Evolutionary conservation across 805 yeast genomes (phyloP).

Genomic region (Tetrapisispora iriomotensis): DNA sequence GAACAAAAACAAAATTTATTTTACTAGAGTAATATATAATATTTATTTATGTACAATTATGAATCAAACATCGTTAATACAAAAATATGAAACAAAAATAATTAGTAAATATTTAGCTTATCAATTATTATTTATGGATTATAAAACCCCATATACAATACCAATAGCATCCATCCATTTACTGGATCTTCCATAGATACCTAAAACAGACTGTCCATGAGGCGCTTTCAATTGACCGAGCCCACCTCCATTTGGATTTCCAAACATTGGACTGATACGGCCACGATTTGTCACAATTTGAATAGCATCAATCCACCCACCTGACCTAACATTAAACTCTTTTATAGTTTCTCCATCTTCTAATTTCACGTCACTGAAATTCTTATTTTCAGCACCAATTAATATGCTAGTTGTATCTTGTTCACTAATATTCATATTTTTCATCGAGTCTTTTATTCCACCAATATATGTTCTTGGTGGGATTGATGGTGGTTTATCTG

Average conservation of each 20-base stretch:
- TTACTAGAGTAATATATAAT: not conserved
- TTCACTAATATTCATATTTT: slow-evolving; percentile 9
- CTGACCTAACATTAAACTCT: slow-evolving; percentile 58
- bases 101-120: not conserved
- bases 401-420: slow-evolving; percentile 9
- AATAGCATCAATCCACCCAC: slow-evolving; percentile 85
- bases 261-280: slow-evolving; percentile 46
- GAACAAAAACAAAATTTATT: not conserved
- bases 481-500: slow-evolving; percentile 31
- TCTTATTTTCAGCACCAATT: slow-evolving; percentile 45
- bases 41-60: not conserved
- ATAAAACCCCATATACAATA: slow-evolving; percentile 38
- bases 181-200: slow-evolving; percentile 60
- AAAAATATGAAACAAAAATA: not conserved
- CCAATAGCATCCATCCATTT: slow-evolving; percentile 72
- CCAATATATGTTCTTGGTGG: slow-evolving; percentile 39
- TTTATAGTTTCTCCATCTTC: slow-evolving; percentile 47
- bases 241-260: slow-evolving; percentile 63
- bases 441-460: slow-evolving; percentile 21
- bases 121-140: not conserved
- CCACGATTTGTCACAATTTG: slow-evolving; percentile 58
- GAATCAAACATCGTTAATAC: not conserved
- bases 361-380: slow-evolving; percentile 49
- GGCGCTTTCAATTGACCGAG: slow-evolving; percentile 55
- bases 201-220: slow-evolving; percentile 47